Evolutionary conservation across 306 rosid species (phyloP).

Genomic region (Cicer judaicum): DNA sequence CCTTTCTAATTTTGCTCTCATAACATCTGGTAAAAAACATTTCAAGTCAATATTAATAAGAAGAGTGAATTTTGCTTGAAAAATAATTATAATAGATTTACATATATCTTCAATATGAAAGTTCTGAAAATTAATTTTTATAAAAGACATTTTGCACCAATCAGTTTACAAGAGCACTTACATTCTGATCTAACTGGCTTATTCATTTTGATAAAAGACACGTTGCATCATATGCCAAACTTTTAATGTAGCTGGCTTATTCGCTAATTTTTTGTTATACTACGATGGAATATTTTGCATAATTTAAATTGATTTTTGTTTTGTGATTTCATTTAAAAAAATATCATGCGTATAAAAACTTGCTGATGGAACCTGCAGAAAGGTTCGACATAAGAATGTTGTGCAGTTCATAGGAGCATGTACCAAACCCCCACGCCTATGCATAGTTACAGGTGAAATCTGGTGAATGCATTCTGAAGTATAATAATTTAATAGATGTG

Average conservation of each 20-base stretch:
- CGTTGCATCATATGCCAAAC: background rate
- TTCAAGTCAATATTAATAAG: too few relatives aligned
- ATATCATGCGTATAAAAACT: constrained; percentile 10
- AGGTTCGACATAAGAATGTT: constrained; percentile 98
- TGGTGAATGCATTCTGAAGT: constrained; percentile 21
- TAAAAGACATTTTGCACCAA: background rate
- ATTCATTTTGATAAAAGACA: too few relatives aligned
- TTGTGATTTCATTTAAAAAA: background rate
- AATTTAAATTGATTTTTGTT: constrained; percentile 6
- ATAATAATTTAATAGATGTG: constrained; percentile 21
- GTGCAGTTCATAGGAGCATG: constrained; percentile 99
- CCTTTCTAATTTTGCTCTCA: constrained; percentile 18
- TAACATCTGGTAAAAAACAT: background rate
- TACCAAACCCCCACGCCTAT: constrained; percentile 82
- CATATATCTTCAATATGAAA: constrained; percentile 5
- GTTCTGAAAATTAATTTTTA: constrained; percentile 25
- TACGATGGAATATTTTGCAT: background rate
- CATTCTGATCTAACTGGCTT: constrained; percentile 19
- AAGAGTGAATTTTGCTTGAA: background rate
- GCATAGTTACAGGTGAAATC: constrained; percentile 88
- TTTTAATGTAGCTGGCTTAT: background rate
- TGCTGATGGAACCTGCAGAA: constrained; percentile 64
- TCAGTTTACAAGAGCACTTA: constrained; percentile 2
- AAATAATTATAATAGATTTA: background rate
- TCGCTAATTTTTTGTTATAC: constrained; percentile 5